These are phyloP conservation scores for Dioszegia aurantiaca DNA, from an alignment of 768 basidiomycete genomes.

Conservation along the genomic window DNA sequence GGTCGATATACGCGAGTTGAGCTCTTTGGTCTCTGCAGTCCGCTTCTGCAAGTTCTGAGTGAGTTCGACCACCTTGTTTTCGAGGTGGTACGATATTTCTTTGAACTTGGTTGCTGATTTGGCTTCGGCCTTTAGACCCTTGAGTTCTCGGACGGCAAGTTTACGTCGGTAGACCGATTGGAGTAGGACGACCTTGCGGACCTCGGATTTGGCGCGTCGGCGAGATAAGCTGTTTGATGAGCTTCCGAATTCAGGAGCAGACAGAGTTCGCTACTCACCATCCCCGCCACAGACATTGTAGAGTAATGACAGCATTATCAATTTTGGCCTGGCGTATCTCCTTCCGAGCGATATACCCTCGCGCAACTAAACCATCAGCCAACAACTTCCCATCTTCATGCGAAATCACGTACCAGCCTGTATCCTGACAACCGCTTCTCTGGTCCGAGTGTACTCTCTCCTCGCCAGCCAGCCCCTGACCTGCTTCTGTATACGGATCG, in stretches of 20 bases:
- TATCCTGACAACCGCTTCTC: slow-evolving; percentile 64
- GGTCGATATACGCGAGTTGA: slow-evolving; percentile 69
- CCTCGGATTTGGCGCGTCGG: slow-evolving; percentile 29
- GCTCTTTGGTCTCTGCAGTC: slow-evolving; percentile 82
- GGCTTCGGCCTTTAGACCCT: slow-evolving; percentile 79
- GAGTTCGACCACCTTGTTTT: slow-evolving; percentile 99
- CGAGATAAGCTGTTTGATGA: slow-evolving; percentile 39
- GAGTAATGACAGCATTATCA: slow-evolving; percentile 62
- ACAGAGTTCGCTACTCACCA: slow-evolving; percentile 61
- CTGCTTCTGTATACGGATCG: slow-evolving; percentile 70
- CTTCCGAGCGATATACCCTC: slow-evolving; percentile 49
- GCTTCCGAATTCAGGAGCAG: slow-evolving; percentile 12
- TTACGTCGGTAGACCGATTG: slow-evolving; percentile 91
- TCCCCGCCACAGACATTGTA: slow-evolving; percentile 86
- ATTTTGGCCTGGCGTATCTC: slow-evolving; percentile 57
- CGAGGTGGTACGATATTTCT: slow-evolving; percentile 91
- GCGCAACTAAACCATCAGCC: slow-evolving; percentile 29
- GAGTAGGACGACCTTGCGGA: slow-evolving; percentile 72
- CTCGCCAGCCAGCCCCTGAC: slow-evolving; percentile 72
- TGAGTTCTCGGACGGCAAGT: slow-evolving; percentile 79
- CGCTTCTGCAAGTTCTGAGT: slow-evolving; percentile 89
- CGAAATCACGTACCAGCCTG: slow-evolving; percentile 72
- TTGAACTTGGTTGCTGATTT: slow-evolving; percentile 97
- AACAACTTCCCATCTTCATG: slow-evolving; percentile 55
- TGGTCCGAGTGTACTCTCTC: slow-evolving; percentile 64